phyloP scores from a whole-genome alignment of 176 grass and related monocot genomes.

The Dendrocalamus sinicus region DNA sequence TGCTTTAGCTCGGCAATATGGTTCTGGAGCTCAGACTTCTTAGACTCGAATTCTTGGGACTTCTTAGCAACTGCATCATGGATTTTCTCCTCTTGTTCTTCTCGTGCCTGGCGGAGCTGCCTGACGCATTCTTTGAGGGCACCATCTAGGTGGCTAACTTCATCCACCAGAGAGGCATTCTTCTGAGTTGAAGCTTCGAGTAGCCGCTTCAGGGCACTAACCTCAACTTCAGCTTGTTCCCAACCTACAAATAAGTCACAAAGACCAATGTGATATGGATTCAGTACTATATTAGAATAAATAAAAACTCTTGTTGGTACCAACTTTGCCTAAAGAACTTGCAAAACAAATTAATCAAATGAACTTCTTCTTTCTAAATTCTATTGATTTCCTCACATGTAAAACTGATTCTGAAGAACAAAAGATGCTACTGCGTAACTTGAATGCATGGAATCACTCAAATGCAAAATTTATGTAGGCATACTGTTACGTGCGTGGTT shows the following conservation, averaged over 20 bases:
- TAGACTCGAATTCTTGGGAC: slow-evolving; percentile 53
- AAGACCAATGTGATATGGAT: slow-evolving; percentile 31
- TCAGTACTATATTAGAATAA: neutral
- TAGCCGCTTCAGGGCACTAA: slow-evolving; percentile 67
- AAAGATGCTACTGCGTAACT: neutral
- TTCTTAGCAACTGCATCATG: slow-evolving; percentile 56
- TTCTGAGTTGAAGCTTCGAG: slow-evolving; percentile 74
- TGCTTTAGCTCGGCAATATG: slow-evolving; percentile 56
- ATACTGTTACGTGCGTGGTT: neutral
- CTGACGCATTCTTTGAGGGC: slow-evolving; percentile 97
- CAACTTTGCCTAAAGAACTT: slow-evolving; percentile 2
- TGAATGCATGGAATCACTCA: neutral
- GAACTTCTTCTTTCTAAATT: slow-evolving; percentile 19
- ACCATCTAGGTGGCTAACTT: slow-evolving; percentile 73
- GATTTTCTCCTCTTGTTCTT: slow-evolving; percentile 84
- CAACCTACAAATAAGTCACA: slow-evolving; percentile 62
- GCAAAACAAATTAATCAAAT: slow-evolving; percentile 10
- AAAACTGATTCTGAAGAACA: slow-evolving; percentile 27
- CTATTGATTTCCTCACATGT: neutral
- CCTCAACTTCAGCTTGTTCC: slow-evolving; percentile 93
- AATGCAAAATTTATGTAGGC: slow-evolving; percentile 2
- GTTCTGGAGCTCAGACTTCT: slow-evolving; percentile 61
- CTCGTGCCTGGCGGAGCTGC: slow-evolving; percentile 79
- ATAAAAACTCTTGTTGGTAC: neutral
- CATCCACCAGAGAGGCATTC: slow-evolving; percentile 72